These are phyloP conservation scores for Phytopythium boreale DNA, from an alignment of 352 stramenopile species.

Conservation along the genomic window DNA sequence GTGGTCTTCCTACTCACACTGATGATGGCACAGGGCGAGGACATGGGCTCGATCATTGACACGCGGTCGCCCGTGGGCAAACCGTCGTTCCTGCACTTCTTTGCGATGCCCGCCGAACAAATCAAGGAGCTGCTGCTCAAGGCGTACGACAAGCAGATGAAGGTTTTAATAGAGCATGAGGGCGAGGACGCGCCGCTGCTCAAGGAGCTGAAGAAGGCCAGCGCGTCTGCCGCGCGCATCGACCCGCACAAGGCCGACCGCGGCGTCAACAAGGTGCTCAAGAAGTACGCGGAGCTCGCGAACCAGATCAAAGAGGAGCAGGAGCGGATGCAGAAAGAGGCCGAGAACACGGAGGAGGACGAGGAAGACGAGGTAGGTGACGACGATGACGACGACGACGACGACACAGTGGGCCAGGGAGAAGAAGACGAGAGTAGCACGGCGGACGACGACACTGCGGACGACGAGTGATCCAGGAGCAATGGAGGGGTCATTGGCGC, in stretches of 20 bases:
- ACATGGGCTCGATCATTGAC: slow-evolving; percentile 84
- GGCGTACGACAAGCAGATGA: slow-evolving; percentile 85
- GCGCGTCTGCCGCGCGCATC: slow-evolving; percentile 52
- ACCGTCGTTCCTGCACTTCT: slow-evolving; percentile 83
- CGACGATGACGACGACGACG: slow-evolving; percentile 21
- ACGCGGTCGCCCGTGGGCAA: slow-evolving; percentile 65
- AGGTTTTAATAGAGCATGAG: slow-evolving; percentile 71
- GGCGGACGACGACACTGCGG: slow-evolving; percentile 20
- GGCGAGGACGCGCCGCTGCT: slow-evolving; percentile 50
- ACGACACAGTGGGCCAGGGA: not conserved
- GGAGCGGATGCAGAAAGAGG: slow-evolving; percentile 49
- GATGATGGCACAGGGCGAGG: slow-evolving; percentile 45
- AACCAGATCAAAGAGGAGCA: slow-evolving; percentile 65
- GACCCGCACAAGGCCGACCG: slow-evolving; percentile 62
- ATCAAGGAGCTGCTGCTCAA: slow-evolving; percentile 70
- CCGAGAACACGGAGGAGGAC: slow-evolving; percentile 34
- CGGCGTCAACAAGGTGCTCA: slow-evolving; percentile 64
- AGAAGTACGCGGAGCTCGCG: slow-evolving; percentile 69
- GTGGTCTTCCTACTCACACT: not conserved
- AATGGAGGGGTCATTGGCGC: not conserved
- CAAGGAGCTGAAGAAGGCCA: slow-evolving; percentile 61
- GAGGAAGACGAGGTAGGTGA: slow-evolving; percentile 19
- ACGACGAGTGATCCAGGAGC: slow-evolving; percentile 1
- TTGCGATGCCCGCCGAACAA: slow-evolving; percentile 67
- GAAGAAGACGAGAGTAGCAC: slow-evolving; percentile 13